Conservation (phyloP, 192 early-diverging fungal species). For the Glomus cerebriforme region DNA sequence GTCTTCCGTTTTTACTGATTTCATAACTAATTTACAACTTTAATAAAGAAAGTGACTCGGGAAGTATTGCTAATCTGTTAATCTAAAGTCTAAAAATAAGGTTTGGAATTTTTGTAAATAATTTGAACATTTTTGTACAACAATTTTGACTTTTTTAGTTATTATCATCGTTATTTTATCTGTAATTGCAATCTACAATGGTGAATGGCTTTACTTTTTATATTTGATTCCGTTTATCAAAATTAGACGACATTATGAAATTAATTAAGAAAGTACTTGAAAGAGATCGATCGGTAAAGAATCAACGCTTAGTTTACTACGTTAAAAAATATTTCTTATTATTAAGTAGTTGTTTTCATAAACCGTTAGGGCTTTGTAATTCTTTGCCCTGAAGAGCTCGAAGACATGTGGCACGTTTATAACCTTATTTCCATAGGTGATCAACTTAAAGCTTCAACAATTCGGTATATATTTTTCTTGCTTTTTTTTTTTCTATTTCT, state of each 20-base stretch:
- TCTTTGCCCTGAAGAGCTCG: slow-evolving; percentile 84
- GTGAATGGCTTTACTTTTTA: too few species aligned
- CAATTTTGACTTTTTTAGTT: too few species aligned
- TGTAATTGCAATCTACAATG: too few species aligned
- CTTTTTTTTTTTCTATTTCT: background rate
- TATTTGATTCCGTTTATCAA: too few species aligned
- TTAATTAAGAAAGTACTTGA: slow-evolving; percentile 68
- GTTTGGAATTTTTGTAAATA: background rate
- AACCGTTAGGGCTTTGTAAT: slow-evolving; percentile 73
- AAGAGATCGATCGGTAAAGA: slow-evolving; percentile 59
- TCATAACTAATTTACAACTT: background rate
- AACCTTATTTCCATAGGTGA: slow-evolving; percentile 86
- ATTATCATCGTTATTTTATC: too few species aligned
- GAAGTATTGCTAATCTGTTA: background rate
- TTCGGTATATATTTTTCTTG: slow-evolving; percentile 54
- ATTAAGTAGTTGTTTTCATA: slow-evolving; percentile 29
- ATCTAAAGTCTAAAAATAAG: background rate
- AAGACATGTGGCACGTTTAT: slow-evolving; percentile 99
- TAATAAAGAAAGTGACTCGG: background rate
- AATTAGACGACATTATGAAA: background rate
- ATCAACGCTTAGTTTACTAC: too few species aligned
- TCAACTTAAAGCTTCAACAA: slow-evolving; percentile 81
- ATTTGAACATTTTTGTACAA: background rate
- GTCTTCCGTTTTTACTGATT: background rate
- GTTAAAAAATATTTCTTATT: background rate